Conservation (phyloP, 2,329 filamentous ascomycete genomes). For the Trichoderma breve region DNA sequence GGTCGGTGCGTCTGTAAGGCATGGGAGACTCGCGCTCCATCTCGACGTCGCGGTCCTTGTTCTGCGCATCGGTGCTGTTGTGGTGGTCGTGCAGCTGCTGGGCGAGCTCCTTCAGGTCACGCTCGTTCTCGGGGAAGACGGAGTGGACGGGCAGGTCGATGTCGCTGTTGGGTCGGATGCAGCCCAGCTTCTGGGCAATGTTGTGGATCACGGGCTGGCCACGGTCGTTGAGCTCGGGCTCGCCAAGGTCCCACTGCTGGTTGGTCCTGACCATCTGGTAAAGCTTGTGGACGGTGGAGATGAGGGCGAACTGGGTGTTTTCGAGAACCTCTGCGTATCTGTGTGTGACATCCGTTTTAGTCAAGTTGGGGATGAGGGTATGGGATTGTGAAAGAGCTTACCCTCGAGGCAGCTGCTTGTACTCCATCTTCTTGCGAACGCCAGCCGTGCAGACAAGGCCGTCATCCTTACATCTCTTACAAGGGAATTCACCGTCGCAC, state of each 20-base stretch:
- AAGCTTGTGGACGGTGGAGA: constrained; percentile 63
- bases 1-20: constrained; percentile 37
- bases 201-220: constrained; percentile 64
- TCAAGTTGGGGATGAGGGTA: not conserved
- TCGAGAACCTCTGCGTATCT: constrained; percentile 65
- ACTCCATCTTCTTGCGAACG: constrained; percentile 65
- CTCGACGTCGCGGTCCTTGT: constrained; percentile 5
- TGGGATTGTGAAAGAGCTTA: constrained; percentile 37
- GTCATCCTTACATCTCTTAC: constrained; percentile 65
- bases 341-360: not conserved
- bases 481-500: constrained; percentile 66
- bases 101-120: constrained; percentile 56
- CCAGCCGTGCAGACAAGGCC: constrained; percentile 63
- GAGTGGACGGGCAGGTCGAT: constrained; percentile 57
- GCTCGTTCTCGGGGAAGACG: constrained; percentile 61
- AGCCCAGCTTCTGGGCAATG: constrained; percentile 62
- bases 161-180: constrained; percentile 61
- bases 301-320: constrained; percentile 63
- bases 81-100: constrained; percentile 48
- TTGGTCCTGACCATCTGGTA: constrained; percentile 61
- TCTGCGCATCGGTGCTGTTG: constrained; percentile 6
- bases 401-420: constrained; percentile 63
- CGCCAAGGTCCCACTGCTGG: constrained; percentile 60
- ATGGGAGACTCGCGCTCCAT: constrained; percentile 14
- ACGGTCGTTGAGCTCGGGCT: constrained; percentile 61